phyloP scores from a whole-genome alignment of 2,329 filamentous ascomycete genomes.

The Incumbomyces delicatus region DNA sequence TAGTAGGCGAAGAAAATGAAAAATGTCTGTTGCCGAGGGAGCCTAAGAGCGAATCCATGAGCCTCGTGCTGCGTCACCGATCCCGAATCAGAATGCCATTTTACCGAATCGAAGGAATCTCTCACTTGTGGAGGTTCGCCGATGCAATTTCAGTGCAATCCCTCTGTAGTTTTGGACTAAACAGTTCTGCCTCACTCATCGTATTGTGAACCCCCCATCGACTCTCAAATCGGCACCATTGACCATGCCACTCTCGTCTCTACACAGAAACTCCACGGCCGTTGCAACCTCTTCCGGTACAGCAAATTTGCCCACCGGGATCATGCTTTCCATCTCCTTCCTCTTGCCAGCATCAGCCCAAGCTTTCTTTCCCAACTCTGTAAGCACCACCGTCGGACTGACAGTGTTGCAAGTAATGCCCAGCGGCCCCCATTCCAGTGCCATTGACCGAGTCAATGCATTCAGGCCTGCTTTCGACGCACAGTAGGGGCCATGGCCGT shows the following conservation, averaged over 20 bases:
- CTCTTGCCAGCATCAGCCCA: conserved; percentile 30
- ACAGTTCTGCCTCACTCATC: conserved; percentile 3
- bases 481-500: conserved; percentile 39
- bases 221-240: conserved; percentile 33
- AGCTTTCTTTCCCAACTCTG: conserved; percentile 35
- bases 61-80: too few species aligned
- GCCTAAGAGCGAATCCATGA: too few species aligned
- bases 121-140: too few species aligned
- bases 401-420: conserved; percentile 40
- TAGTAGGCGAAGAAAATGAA: too few species aligned
- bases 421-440: conserved; percentile 37
- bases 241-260: conserved; percentile 33
- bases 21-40: too few species aligned
- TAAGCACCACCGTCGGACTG: conserved; percentile 39
- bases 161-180: too few species aligned
- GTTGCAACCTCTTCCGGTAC: conserved; percentile 32
- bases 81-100: too few species aligned
- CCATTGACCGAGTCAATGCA: conserved; percentile 37
- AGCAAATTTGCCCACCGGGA: conserved; percentile 32
- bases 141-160: too few species aligned
- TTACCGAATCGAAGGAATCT: too few species aligned
- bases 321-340: conserved; percentile 28
- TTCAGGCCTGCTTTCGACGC: conserved; percentile 39
- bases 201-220: conserved; percentile 32
- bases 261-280: conserved; percentile 30